phyloP scores from a whole-genome alignment of 2,329 filamentous ascomycete species.

The Rhexocercosporidium sp. region DNA sequence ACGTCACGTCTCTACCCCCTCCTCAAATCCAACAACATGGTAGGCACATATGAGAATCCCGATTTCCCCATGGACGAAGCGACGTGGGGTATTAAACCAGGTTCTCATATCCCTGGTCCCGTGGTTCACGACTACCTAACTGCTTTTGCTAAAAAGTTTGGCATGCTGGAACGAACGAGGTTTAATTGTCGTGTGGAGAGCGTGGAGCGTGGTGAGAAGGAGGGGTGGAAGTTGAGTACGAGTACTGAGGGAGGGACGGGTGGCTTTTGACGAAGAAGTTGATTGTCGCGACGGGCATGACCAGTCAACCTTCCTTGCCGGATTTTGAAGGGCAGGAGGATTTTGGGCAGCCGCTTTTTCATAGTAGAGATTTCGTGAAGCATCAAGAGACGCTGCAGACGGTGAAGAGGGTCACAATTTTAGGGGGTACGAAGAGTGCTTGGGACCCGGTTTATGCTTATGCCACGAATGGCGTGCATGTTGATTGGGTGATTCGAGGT shows the following conservation, averaged over 20 bases:
- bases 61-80: slow-evolving; percentile 72
- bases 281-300: slow-evolving; percentile 61
- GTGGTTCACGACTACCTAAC: slow-evolving; percentile 62
- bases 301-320: slow-evolving; percentile 55
- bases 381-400: slow-evolving; percentile 48
- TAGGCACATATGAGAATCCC: slow-evolving; percentile 74
- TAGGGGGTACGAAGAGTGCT: slow-evolving; percentile 68
- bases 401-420: slow-evolving; percentile 54
- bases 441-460: slow-evolving; percentile 70
- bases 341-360: slow-evolving; percentile 55
- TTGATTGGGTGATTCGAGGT: slow-evolving; percentile 64
- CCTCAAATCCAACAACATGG: slow-evolving; percentile 75
- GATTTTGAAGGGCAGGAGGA: slow-evolving; percentile 51
- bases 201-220: slow-evolving; percentile 49
- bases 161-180: slow-evolving; percentile 53
- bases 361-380: slow-evolving; percentile 53
- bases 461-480: slow-evolving; percentile 56
- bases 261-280: slow-evolving; percentile 45
- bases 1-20: slow-evolving; percentile 69
- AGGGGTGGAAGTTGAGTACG: slow-evolving; percentile 46
- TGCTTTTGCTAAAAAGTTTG: slow-evolving; percentile 59
- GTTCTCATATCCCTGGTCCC: slow-evolving; percentile 63
- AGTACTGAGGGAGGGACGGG: not conserved
- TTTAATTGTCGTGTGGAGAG: slow-evolving; percentile 55
- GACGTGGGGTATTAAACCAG: slow-evolving; percentile 53